phyloP scores from a whole-genome alignment of 2,329 filamentous ascomycete genomes.

The Verticillium tricorpus region DNA sequence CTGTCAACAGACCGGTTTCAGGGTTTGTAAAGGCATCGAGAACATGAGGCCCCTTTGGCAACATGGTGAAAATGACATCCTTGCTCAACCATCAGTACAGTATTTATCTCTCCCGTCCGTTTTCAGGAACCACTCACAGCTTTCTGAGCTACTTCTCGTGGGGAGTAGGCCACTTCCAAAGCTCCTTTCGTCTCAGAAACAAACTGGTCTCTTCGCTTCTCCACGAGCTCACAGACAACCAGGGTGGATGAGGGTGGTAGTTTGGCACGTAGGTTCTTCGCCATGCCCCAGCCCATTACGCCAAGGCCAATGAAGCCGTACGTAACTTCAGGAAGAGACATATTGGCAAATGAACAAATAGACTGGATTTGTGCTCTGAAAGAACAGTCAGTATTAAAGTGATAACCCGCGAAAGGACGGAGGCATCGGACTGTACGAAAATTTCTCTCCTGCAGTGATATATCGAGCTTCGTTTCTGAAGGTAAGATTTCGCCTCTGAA shows the following conservation, averaged over 20 bases:
- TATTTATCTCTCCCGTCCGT: too few species aligned
- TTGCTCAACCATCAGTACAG: not conserved
- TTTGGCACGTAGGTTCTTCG: slow-evolving; percentile 23
- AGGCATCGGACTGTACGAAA: too few species aligned
- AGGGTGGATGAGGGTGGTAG: slow-evolving; percentile 18
- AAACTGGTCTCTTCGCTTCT: not conserved
- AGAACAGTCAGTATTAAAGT: too few species aligned
- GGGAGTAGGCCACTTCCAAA: not conserved
- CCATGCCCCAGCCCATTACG: slow-evolving; percentile 30
- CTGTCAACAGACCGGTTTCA: not conserved
- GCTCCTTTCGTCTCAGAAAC: not conserved
- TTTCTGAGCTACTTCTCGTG: not conserved
- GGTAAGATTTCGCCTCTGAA: too few species aligned
- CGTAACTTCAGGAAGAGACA: not conserved
- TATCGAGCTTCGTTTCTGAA: too few species aligned
- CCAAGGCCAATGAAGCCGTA: slow-evolving; percentile 20
- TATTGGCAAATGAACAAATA: too few species aligned
- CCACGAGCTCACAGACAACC: slow-evolving; percentile 21
- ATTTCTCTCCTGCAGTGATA: too few species aligned
- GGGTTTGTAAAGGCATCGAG: not conserved
- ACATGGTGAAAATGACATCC: not conserved
- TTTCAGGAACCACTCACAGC: not conserved
- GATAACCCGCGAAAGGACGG: too few species aligned
- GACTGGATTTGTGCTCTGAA: too few species aligned
- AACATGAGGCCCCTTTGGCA: not conserved